phyloP scores from a whole-genome alignment of 2,329 filamentous ascomycete genomes.

The Sporothrix brasiliensis region DNA sequence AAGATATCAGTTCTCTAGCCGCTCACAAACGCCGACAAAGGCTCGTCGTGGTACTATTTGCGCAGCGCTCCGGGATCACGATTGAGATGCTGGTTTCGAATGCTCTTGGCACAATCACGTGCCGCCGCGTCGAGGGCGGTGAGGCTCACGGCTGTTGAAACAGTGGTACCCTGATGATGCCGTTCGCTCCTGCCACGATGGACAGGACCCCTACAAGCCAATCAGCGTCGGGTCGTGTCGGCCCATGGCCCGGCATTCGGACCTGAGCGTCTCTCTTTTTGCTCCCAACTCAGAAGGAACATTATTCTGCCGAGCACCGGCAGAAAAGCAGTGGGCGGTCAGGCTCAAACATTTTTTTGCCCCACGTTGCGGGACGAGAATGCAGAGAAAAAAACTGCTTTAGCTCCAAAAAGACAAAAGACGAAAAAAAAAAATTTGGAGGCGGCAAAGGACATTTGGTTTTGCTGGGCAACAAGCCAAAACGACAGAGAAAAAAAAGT shows the following conservation, averaged over 20 bases:
- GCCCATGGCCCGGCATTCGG: too few species aligned
- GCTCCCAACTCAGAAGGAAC: conserved; percentile 28
- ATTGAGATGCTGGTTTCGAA: too few species aligned
- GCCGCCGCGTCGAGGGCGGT: conserved; percentile 17
- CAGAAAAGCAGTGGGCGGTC: conserved; percentile 17
- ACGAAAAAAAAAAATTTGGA: conserved; percentile 31
- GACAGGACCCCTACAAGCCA: not conserved
- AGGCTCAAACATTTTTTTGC: conserved; percentile 28
- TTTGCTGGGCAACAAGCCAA: conserved; percentile 23
- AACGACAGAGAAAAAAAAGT: conserved; percentile 28
- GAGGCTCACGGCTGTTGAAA: not conserved
- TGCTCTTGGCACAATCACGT: not conserved
- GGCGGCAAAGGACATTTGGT: not conserved
- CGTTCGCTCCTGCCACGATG: not conserved
- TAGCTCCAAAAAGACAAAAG: conserved; percentile 24
- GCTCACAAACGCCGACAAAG: too few species aligned
- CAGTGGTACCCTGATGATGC: not conserved
- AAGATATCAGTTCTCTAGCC: too few species aligned
- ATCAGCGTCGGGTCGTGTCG: conserved; percentile 1
- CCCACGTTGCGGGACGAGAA: conserved; percentile 31
- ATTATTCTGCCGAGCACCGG: conserved; percentile 32
- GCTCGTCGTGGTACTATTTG: too few species aligned
- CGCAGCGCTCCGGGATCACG: too few species aligned
- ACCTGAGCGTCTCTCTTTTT: not conserved
- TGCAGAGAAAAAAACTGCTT: conserved; percentile 30